phyloP scores from a whole-genome alignment of 2,329 filamentous ascomycete species.

The Aspergillus novofumigatus region DNA sequence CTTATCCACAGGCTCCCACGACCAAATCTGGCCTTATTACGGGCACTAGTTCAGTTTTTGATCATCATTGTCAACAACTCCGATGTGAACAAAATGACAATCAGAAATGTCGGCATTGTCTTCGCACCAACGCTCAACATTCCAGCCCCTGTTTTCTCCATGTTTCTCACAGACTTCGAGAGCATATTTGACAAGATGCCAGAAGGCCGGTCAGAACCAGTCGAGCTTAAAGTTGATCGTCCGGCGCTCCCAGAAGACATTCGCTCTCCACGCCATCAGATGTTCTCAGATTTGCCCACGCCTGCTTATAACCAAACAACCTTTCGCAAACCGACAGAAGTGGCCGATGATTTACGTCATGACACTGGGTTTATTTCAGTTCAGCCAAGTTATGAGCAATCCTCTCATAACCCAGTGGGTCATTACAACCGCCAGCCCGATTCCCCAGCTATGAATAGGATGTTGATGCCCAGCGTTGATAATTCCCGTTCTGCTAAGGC shows the following conservation, averaged over 20 bases:
- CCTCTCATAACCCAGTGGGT: constrained; percentile 23
- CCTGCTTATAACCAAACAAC: constrained; percentile 58
- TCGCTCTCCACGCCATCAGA: constrained; percentile 61
- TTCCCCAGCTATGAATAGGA: constrained; percentile 34
- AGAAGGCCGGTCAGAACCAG: constrained; percentile 40
- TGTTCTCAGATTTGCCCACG: constrained; percentile 63
- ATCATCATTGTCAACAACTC: constrained; percentile 90
- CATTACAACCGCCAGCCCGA: constrained; percentile 23
- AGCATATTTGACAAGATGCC: constrained; percentile 72
- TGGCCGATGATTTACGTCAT: constrained; percentile 28
- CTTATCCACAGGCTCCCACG: constrained; percentile 76
- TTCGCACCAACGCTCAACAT: constrained; percentile 98
- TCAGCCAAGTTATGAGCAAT: constrained; percentile 47
- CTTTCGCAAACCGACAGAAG: constrained; percentile 37
- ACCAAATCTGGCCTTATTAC: constrained; percentile 75
- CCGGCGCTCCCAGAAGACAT: constrained; percentile 53
- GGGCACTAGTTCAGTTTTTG: constrained; percentile 81
- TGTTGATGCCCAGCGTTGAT: constrained; percentile 36
- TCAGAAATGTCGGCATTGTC: constrained; percentile 94
- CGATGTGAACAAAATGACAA: constrained; percentile 94
- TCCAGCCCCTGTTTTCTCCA: constrained; percentile 85
- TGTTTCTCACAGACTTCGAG: constrained; percentile 87
- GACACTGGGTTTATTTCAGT: constrained; percentile 52
- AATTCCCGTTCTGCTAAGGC: constrained; percentile 38
- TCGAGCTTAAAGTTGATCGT: constrained; percentile 41